phyloP scores from a whole-genome alignment of 129 eudicot species.

The Helianthus tuberosus region DNA sequence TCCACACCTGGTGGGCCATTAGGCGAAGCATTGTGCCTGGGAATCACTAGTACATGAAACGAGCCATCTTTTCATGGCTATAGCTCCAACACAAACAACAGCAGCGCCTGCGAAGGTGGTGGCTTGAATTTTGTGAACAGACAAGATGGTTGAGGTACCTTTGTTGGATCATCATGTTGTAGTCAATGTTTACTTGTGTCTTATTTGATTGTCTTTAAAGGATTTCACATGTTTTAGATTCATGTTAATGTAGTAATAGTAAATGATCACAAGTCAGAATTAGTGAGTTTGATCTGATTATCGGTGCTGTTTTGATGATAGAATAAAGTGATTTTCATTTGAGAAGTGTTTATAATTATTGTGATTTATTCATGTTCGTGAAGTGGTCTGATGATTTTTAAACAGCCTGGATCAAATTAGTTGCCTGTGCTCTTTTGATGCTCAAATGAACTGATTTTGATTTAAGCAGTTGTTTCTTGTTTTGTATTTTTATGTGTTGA shows the following conservation, averaged over 20 bases:
- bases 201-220: not conserved
- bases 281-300: not conserved
- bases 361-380: too few relatives aligned
- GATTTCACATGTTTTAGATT: conserved; percentile 2
- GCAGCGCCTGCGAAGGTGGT: conserved; percentile 47
- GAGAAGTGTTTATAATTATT: too few relatives aligned
- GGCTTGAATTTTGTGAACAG: conserved; percentile 8
- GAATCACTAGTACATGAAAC: conserved; percentile 27
- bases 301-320: not conserved
- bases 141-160: not conserved
- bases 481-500: too few relatives aligned
- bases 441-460: too few relatives aligned
- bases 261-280: too few relatives aligned
- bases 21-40: conserved; percentile 78
- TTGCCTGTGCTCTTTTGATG: too few relatives aligned
- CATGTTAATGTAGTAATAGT: too few relatives aligned
- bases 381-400: too few relatives aligned
- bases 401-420: too few relatives aligned
- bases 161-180: not conserved
- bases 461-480: too few relatives aligned
- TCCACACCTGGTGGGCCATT: conserved; percentile 74
- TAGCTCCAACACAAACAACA: conserved; percentile 33
- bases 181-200: not conserved
- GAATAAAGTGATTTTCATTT: too few relatives aligned
- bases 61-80: conserved; percentile 33